Conservation (phyloP, 805 yeast species). For the Pichia kluyveri region DNA sequence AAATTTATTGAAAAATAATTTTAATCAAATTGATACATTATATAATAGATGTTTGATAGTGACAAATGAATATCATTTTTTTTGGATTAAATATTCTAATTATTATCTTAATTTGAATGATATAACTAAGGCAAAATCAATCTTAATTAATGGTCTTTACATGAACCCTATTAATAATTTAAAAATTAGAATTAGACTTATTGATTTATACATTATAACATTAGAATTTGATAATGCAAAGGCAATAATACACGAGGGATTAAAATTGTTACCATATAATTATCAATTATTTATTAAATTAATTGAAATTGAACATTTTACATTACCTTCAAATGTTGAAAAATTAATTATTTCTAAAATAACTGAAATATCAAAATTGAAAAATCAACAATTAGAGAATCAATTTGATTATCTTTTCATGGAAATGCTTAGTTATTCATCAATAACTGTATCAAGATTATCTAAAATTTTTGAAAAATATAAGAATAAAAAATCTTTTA, state of each 20-base stretch:
- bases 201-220: conserved; percentile 34
- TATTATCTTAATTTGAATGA: conserved; percentile 27
- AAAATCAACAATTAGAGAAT: conserved; percentile 13
- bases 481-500: conserved; percentile 10
- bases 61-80: conserved; percentile 34
- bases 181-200: conserved; percentile 30
- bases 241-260: conserved; percentile 19
- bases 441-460: conserved; percentile 15
- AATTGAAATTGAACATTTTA: conserved; percentile 29
- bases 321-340: conserved; percentile 17
- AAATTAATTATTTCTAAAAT: conserved; percentile 3
- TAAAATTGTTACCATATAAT: conserved; percentile 24
- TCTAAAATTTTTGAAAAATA: conserved; percentile 20
- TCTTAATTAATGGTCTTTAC: conserved; percentile 30
- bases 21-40: conserved; percentile 22
- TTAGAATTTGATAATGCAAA: conserved; percentile 32
- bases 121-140: conserved; percentile 29
- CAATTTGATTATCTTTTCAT: conserved; percentile 29
- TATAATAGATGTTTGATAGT: conserved; percentile 43
- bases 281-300: conserved; percentile 33
- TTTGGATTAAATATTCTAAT: conserved; percentile 45
- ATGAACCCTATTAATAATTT: conserved; percentile 21
- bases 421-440: conserved; percentile 23
- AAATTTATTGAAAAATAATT: conserved; percentile 13
- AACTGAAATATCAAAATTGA: background rate